These are phyloP conservation scores for Aureobasidium namibiae DNA, from an alignment of 2,329 filamentous ascomycete species.

Conservation along the genomic window DNA sequence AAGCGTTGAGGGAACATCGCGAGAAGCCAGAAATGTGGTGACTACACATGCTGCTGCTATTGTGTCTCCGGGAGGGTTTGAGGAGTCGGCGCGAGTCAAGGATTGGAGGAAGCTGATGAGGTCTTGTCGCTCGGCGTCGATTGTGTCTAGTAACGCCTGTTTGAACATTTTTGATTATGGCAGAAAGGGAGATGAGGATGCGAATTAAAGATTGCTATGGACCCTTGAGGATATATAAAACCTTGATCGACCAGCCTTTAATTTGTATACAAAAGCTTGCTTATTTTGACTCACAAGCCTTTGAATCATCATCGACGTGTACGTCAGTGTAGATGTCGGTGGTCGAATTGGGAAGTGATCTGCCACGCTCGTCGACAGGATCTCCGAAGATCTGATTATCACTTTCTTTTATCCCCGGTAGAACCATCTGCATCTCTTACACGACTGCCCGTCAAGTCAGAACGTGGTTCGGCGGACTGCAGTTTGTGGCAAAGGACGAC, in stretches of 20 bases:
- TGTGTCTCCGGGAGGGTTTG: conserved; percentile 34
- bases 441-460: not conserved
- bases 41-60: conserved; percentile 28
- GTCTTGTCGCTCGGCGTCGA: conserved; percentile 21
- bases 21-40: conserved; percentile 21
- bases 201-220: not conserved
- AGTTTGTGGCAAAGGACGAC: not conserved
- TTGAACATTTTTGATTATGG: conserved; percentile 14
- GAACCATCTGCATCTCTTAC: not conserved
- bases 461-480: conserved; percentile 1
- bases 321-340: not conserved
- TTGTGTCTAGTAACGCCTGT: conserved; percentile 19
- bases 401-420: not conserved
- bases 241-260: not conserved
- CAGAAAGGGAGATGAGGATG: not conserved
- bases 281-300: conserved; percentile 8
- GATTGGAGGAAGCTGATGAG: conserved; percentile 27
- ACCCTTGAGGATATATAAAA: not conserved
- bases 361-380: not conserved
- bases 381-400: not conserved
- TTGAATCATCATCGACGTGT: not conserved
- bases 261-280: conserved; percentile 4
- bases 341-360: not conserved
- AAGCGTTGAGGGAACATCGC: conserved; percentile 20
- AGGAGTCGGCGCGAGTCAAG: conserved; percentile 29